A percentile compares a stretch with the other conserved stretches of the same genome.
phyloP scores from a whole-genome alignment of 768 basidiomycete genomes.

The Lentinula sp. region DNA sequence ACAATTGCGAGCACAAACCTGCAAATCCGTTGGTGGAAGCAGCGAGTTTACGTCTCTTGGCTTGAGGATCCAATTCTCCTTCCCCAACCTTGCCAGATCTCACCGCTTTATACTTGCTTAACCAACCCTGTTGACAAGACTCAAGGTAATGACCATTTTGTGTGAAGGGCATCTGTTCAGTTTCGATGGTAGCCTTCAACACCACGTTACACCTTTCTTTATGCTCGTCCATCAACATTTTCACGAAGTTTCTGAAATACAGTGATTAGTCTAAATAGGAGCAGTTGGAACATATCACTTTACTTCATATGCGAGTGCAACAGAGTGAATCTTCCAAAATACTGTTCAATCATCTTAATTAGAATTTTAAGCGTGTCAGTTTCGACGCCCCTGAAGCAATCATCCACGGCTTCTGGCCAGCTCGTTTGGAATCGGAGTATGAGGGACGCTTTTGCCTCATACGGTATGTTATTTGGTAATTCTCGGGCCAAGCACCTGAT shows the following conservation, averaged over 20 bases:
- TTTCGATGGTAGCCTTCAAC: conserved; percentile 22
- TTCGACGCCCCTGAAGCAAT: conserved; percentile 7
- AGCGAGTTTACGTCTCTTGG: not conserved
- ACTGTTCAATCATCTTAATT: conserved; percentile 10
- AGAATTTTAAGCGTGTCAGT: conserved; percentile 14
- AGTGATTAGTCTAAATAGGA: not conserved
- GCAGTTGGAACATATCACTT: too few species aligned
- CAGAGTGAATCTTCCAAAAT: conserved; percentile 29
- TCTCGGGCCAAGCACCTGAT: conserved; percentile 15
- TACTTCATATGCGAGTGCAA: conserved; percentile 25
- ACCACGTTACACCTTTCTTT: conserved; percentile 13
- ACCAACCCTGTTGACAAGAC: conserved; percentile 25
- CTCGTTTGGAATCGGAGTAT: conserved; percentile 16
- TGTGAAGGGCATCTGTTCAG: conserved; percentile 35
- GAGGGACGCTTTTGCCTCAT: conserved; percentile 17
- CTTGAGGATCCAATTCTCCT: not conserved
- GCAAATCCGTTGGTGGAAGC: too few species aligned
- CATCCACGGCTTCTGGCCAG: conserved; percentile 14
- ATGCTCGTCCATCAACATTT: conserved; percentile 9
- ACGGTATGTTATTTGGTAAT: conserved; percentile 24
- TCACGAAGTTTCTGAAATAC: not conserved
- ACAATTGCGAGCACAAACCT: too few species aligned
- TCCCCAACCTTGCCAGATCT: conserved; percentile 12
- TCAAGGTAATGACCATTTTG: conserved; percentile 35
- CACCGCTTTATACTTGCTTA: conserved; percentile 28